phyloP scores from a whole-genome alignment of 2,329 filamentous ascomycete species.

The Chaetomium globosum region DNA sequence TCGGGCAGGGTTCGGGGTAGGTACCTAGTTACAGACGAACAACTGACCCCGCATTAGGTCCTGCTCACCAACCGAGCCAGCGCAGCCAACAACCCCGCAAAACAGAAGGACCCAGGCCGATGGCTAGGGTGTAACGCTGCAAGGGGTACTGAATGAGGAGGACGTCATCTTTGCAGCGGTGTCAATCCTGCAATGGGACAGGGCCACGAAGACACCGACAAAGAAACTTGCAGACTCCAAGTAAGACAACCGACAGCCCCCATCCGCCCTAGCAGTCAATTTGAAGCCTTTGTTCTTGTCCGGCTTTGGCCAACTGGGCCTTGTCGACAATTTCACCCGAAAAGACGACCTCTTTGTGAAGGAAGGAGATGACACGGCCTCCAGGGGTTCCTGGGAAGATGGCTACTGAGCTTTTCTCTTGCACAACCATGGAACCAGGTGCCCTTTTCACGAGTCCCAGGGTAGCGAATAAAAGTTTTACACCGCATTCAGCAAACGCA shows the following conservation, averaged over 20 bases:
- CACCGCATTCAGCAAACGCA: not conserved
- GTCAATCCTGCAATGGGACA: slow-evolving; percentile 2
- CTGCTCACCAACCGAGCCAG: not conserved
- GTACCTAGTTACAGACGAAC: not conserved
- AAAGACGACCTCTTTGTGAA: not conserved
- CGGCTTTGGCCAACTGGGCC: not conserved
- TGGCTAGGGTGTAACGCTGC: slow-evolving; percentile 24
- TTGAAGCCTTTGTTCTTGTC: not conserved
- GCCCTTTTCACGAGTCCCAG: not conserved
- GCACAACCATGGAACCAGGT: not conserved
- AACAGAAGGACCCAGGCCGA: slow-evolving; percentile 7
- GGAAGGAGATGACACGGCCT: not conserved
- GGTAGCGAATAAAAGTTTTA: not conserved
- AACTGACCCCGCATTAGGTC: not conserved
- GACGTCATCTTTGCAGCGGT: slow-evolving; percentile 26
- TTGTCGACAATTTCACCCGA: not conserved
- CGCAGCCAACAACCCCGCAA: slow-evolving; percentile 17
- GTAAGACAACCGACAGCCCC: not conserved
- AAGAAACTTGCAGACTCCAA: not conserved
- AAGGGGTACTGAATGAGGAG: slow-evolving; percentile 3
- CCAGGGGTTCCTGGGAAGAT: not conserved
- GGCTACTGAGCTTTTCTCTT: not conserved
- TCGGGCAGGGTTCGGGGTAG: not conserved
- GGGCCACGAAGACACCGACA: slow-evolving; percentile 5
- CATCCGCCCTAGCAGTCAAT: not conserved